phyloP scores from a whole-genome alignment of 305 asterid genomes.

The Lippia alba region DNA sequence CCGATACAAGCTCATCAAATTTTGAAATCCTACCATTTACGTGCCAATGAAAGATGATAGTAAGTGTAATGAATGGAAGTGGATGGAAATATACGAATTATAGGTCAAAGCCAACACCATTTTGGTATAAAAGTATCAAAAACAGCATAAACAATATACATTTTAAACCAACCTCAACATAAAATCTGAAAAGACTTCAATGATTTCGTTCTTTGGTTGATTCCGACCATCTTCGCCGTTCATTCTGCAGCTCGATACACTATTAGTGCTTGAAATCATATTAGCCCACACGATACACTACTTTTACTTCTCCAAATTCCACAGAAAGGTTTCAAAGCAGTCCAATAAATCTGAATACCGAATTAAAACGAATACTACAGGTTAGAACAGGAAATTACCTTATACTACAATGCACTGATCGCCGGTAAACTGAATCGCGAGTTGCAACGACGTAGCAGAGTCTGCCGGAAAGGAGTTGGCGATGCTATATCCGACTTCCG shows the following conservation, averaged over 20 bases:
- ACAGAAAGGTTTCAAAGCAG: neutral
- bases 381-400: neutral
- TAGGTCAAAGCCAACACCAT: too few relatives aligned
- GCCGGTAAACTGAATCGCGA: neutral
- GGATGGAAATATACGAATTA: neutral
- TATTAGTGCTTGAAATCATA: neutral
- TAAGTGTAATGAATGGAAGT: neutral
- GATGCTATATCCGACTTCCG: neutral
- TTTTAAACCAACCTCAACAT: constrained; percentile 59
- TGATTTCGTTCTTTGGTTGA: constrained; percentile 41
- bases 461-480: neutral
- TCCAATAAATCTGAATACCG: neutral
- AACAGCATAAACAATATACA: neutral
- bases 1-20: constrained; percentile 63
- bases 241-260: constrained; percentile 47
- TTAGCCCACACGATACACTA: neutral
- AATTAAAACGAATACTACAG: neutral
- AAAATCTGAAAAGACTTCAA: constrained; percentile 56
- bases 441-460: neutral
- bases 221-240: constrained; percentile 38
- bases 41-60: neutral
- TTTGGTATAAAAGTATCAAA: neutral
- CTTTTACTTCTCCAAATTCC: neutral
- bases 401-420: neutral
- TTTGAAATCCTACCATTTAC: constrained; percentile 54